A percentile compares a stretch with the other conserved stretches of the same genome.
phyloP scores from a whole-genome alignment of 1,284 basidiomycete species.

The Ganoderma boninense region DNA sequence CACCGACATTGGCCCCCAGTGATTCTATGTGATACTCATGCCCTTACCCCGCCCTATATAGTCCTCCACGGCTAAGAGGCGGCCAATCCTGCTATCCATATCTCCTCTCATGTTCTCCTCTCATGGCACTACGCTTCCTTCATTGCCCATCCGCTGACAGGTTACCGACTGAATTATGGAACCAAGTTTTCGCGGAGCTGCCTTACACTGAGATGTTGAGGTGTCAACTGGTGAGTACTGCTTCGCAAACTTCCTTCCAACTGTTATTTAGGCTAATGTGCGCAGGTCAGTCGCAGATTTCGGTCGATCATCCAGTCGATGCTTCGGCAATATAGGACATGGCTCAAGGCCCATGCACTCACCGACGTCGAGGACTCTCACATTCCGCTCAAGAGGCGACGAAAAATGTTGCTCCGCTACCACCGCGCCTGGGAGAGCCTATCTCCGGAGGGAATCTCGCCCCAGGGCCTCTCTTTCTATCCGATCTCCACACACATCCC shows the following conservation, averaged over 20 bases:
- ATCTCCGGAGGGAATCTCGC: background rate
- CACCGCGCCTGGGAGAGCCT: constrained; percentile 11
- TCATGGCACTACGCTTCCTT: background rate
- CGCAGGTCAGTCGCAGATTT: constrained; percentile 10
- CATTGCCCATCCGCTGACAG: background rate
- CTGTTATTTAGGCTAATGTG: background rate
- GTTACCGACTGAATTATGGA: constrained; percentile 9
- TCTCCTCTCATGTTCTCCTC: background rate
- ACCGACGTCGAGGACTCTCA: background rate
- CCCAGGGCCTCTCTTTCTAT: background rate
- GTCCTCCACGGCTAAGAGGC: background rate
- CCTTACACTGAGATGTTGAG: background rate
- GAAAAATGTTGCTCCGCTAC: constrained; percentile 8
- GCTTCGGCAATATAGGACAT: background rate
- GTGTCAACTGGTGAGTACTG: constrained; percentile 5
- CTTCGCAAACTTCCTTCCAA: background rate
- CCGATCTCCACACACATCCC: background rate
- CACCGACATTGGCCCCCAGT: background rate
- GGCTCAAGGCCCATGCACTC: constrained; percentile 1
- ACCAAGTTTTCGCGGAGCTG: background rate
- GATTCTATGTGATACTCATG: background rate
- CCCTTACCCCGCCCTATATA: background rate
- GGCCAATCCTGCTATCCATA: background rate
- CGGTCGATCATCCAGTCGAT: background rate
- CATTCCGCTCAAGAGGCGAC: background rate